Conservation (phyloP, 805 yeast species). For the Tetrapisispora arboricola region DNA sequence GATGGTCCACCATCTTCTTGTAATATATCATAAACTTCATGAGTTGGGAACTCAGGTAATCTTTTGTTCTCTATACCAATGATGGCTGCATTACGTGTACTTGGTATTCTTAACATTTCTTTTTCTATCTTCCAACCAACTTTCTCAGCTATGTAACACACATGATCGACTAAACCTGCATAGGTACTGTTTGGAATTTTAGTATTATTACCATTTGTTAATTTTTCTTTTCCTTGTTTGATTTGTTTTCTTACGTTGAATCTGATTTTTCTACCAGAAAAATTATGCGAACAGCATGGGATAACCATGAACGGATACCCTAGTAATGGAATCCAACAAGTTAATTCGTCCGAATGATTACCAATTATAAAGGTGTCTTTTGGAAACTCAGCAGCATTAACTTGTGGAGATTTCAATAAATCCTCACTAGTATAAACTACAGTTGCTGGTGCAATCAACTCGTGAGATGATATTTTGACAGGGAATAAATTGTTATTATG, state of each 20-base stretch:
- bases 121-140: slow-evolving; percentile 81
- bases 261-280: slow-evolving; percentile 66
- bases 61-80: slow-evolving; percentile 47
- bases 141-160: slow-evolving; percentile 50
- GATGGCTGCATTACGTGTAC: slow-evolving; percentile 86
- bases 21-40: slow-evolving; percentile 47
- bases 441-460: slow-evolving; percentile 35
- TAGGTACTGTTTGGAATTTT: slow-evolving; percentile 47
- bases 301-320: slow-evolving; percentile 84
- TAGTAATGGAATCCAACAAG: slow-evolving; percentile 88
- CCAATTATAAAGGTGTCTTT: slow-evolving; percentile 76
- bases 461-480: slow-evolving; percentile 30
- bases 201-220: slow-evolving; percentile 4
- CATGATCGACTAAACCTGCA: slow-evolving; percentile 80
- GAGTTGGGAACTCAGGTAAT: slow-evolving; percentile 23
- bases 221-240: not conserved
- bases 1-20: slow-evolving; percentile 80
- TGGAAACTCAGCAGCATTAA: slow-evolving; percentile 58
- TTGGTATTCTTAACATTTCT: slow-evolving; percentile 86
- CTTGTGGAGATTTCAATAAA: slow-evolving; percentile 41
- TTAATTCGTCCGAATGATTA: slow-evolving; percentile 89
- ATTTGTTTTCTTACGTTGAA: slow-evolving; percentile 36
- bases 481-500: slow-evolving; percentile 49
- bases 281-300: slow-evolving; percentile 89
- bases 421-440: slow-evolving; percentile 29